Conservation (phyloP, 2,329 filamentous ascomycete genomes). For the Penicillium sp. region DNA sequence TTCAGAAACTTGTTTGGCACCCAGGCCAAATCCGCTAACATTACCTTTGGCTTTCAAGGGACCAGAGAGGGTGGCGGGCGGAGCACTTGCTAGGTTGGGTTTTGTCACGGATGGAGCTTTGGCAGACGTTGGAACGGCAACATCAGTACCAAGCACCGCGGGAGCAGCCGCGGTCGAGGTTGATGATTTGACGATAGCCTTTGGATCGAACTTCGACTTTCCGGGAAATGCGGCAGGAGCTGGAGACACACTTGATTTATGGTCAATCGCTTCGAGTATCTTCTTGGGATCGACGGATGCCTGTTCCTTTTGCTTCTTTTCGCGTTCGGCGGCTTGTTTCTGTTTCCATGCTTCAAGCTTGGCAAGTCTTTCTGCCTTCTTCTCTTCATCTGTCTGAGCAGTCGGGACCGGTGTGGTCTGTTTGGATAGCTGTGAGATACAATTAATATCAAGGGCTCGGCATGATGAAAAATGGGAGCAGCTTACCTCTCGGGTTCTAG, state of each 20-base stretch:
- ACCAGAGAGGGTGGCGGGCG: slow-evolving; percentile 41
- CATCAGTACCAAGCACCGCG: slow-evolving; percentile 55
- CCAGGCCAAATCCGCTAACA: slow-evolving; percentile 79
- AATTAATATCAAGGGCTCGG: slow-evolving; percentile 1
- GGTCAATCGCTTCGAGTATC: slow-evolving; percentile 70
- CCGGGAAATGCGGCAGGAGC: slow-evolving; percentile 63
- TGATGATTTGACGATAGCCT: slow-evolving; percentile 74
- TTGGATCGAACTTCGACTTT: slow-evolving; percentile 88
- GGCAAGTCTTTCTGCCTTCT: slow-evolving; percentile 75
- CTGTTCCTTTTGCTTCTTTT: slow-evolving; percentile 67
- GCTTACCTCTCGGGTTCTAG: slow-evolving; percentile 59
- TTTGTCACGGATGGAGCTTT: slow-evolving; percentile 44
- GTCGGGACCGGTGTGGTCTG: slow-evolving; percentile 44
- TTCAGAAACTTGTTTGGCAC: slow-evolving; percentile 63
- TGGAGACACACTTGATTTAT: slow-evolving; percentile 60
- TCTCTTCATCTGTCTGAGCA: slow-evolving; percentile 65
- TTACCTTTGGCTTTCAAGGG: slow-evolving; percentile 67
- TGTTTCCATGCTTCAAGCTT: slow-evolving; percentile 91
- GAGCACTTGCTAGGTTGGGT: slow-evolving; percentile 40
- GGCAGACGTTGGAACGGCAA: slow-evolving; percentile 49
- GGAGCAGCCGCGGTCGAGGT: slow-evolving; percentile 53
- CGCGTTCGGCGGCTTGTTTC: slow-evolving; percentile 72
- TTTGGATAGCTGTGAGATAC: slow-evolving; percentile 50
- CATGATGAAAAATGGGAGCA: neutral
- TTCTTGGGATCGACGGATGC: slow-evolving; percentile 62